Percentiles rank a stretch among this genome's conserved stretches.
Evolutionary conservation across 176 grass and related monocot species (phyloP).

Genomic region (Oryza nivara): DNA sequence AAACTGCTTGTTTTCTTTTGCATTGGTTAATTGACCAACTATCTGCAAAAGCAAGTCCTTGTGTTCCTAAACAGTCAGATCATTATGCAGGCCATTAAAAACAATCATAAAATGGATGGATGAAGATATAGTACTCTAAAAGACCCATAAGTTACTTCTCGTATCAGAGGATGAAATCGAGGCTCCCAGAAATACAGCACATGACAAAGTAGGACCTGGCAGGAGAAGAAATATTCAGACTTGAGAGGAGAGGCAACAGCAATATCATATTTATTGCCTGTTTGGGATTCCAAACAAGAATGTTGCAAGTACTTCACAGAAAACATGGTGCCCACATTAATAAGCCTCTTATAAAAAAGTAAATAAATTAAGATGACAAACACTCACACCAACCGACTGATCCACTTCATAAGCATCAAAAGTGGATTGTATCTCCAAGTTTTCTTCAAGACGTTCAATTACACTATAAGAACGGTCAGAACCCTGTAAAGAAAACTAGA

Average conservation of each 20-base stretch:
- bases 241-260: not conserved
- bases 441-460: slow-evolving; percentile 22
- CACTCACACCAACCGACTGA: slow-evolving; percentile 9
- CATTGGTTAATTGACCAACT: not conserved
- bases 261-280: too few species aligned
- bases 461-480: not conserved
- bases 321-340: not conserved
- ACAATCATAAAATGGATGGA: not conserved
- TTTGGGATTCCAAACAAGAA: too few species aligned
- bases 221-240: not conserved
- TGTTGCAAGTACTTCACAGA: too few species aligned
- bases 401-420: not conserved
- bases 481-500: slow-evolving; percentile 18
- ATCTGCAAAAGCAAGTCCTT: slow-evolving; percentile 26
- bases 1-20: slow-evolving; percentile 1
- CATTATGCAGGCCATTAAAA: not conserved
- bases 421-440: not conserved
- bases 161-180: slow-evolving; percentile 29
- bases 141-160: not conserved
- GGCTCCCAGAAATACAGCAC: slow-evolving; percentile 23
- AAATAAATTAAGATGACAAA: not conserved
- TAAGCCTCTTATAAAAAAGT: not conserved
- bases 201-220: not conserved
- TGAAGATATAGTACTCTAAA: not conserved
- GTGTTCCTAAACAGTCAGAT: slow-evolving; percentile 10